Conservation (phyloP, 2,329 filamentous ascomycete species). For the Phaeosphaeria sp. region DNA sequence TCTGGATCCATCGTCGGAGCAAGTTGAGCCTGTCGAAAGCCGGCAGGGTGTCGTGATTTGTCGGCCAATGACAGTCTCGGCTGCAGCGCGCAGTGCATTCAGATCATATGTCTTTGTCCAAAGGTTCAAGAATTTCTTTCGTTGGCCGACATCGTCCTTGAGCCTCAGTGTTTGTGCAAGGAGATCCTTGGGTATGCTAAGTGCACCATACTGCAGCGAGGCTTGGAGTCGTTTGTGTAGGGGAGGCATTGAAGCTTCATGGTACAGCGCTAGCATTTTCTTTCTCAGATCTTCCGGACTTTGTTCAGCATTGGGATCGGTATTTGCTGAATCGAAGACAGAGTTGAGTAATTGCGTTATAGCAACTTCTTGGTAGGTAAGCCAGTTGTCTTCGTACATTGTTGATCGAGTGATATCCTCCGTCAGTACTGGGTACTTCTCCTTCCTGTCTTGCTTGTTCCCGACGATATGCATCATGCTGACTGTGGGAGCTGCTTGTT, state of each 20-base stretch:
- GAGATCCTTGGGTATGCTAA: conserved; percentile 62
- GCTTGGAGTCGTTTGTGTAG: conserved; percentile 65
- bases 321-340: conserved; percentile 54
- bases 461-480: conserved; percentile 43
- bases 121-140: conserved; percentile 62
- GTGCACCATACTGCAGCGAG: conserved; percentile 63
- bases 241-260: conserved; percentile 56
- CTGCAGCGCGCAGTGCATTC: conserved; percentile 57
- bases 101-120: conserved; percentile 66
- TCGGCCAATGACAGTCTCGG: conserved; percentile 67
- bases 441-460: conserved; percentile 30
- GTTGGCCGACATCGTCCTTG: conserved; percentile 63
- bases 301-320: conserved; percentile 35
- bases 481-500: conserved; percentile 37
- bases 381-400: conserved; percentile 69
- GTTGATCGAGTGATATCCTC: conserved; percentile 63
- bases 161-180: conserved; percentile 55
- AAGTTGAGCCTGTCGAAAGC: conserved; percentile 45
- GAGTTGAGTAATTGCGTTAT: conserved; percentile 67
- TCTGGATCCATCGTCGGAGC: conserved; percentile 44
- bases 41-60: conserved; percentile 49
- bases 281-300: conserved; percentile 50
- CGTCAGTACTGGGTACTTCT: conserved; percentile 59
- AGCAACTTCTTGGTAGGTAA: conserved; percentile 66
- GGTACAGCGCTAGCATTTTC: conserved; percentile 61